Evolutionary conservation across 2,329 filamentous ascomycete genomes (phyloP), one percentile per base, ranked within the genome.

Genomic region (Fusarium ramigenum): DNA sequence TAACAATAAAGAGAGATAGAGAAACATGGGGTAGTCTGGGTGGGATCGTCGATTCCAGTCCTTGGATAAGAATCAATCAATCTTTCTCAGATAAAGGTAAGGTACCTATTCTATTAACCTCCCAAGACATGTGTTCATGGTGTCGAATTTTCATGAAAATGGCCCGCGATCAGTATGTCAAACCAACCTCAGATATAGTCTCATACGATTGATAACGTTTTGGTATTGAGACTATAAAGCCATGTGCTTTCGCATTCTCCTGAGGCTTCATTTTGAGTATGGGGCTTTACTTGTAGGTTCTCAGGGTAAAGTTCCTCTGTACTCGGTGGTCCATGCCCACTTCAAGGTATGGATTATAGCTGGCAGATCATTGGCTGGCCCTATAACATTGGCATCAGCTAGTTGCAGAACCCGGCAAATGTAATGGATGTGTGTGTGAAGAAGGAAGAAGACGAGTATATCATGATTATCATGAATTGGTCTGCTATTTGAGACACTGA

Each of bases 321-420:
- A 19, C 18, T 58, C 36, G 49, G 57, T 60, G 69, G 49, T 60
- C 50, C 49, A 62, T 64, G 19, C 23, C 37, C 61, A 68, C 63
- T 44, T 66, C 32, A 21, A 59, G 39, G 28, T 28, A 21, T 28
- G 28, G 28, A 28, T 28, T 19, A 44, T 49, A 34, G 39, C 47
- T 52, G 47, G n/a, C 40, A 44, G 25, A 40, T 58, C 47, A 73
- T 73, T 73, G 71, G 71, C 56, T 73, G 71, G 70, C 71, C 71
- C 57, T 73, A 73, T 25, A 49, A 44, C 62, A 69, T 73, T 74
- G 67, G 71, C 71, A 61, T 53, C 40, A 32, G 43, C 37, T 54
- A 54, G 43, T 60, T 52, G 43, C 49, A 49, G 66, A 71, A 54
- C 66, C 59, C 69, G 72, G 66, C 23, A 46, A 53, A 36, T 70